A percentile compares a stretch with the other conserved stretches of the same genome.
These are phyloP conservation scores for Apiospora marii DNA, from an alignment of 2,329 filamentous ascomycete species.

Conservation along the genomic window DNA sequence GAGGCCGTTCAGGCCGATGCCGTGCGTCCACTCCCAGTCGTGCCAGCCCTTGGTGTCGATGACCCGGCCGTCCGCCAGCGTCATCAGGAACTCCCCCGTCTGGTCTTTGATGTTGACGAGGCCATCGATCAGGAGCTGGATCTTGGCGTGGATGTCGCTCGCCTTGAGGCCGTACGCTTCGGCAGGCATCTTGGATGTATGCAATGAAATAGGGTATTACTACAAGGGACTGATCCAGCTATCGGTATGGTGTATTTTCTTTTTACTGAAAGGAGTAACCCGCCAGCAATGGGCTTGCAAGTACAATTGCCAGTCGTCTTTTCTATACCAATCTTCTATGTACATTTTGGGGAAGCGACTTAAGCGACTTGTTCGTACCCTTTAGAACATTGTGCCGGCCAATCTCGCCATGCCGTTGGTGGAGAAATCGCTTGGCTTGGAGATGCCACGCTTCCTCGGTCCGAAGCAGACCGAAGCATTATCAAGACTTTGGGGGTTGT, in stretches of 20 bases:
- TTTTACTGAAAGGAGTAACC: neutral
- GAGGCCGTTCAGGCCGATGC: constrained; percentile 80
- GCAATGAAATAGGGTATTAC: neutral
- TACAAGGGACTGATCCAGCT: neutral
- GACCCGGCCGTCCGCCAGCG: constrained; percentile 73
- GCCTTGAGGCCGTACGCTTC: constrained; percentile 55
- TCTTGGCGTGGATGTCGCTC: constrained; percentile 59
- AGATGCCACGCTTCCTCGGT: constrained; percentile 18
- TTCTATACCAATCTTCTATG: neutral
- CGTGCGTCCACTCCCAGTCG: constrained; percentile 85
- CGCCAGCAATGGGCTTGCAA: neutral
- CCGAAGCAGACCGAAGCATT: constrained; percentile 21
- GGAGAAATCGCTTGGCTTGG: constrained; percentile 26
- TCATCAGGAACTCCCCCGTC: constrained; percentile 77
- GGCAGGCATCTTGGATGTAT: constrained; percentile 45
- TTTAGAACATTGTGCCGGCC: neutral
- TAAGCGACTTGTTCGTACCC: neutral
- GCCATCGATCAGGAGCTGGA: constrained; percentile 74
- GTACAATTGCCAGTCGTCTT: neutral
- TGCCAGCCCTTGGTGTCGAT: constrained; percentile 89
- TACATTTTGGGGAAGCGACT: constrained; percentile 2
- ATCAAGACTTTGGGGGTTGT: neutral
- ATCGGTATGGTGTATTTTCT: neutral
- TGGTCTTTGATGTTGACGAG: constrained; percentile 80
- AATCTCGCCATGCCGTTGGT: constrained; percentile 25